Base-by-base conservation (phyloP, 2,329 filamentous ascomycete genomes). In the Graphilbum fragrans region DNA sequence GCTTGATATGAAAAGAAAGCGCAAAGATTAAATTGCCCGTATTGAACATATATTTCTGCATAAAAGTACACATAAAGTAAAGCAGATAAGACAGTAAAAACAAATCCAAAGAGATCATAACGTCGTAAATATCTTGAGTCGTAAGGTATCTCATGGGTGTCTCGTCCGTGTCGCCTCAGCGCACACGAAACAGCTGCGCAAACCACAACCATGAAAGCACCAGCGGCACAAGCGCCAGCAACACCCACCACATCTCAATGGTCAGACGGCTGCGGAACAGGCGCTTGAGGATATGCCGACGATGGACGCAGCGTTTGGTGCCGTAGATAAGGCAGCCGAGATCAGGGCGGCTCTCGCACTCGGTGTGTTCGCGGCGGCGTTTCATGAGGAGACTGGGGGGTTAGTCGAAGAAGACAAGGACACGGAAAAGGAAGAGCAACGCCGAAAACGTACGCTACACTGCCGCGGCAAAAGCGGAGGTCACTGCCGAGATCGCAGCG, bases 401-500 rank as follows among this genome's bases (percentile, higher is more conserved):
- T 18, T 16, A 22, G n/a, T 12, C 19, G 20, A 23, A 22, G 33
- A 6, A 35, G 29, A 19, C 17, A 17, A 18, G 31, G n/a, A 33
- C 11, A 39, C 17, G 21, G 19, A 20, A 18, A 17, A 18, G 2
- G 20, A 22, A 19, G 32, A 33, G 27, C 31, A 22, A n/a, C 4
- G 16, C 10, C 5, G 7, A 23, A 9, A n/a, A 59, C 66, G 43
- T 55, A 77, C 74, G 64, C 65, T 0, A 79, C 69, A 42, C 69
- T 77, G 2, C 74, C 74, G 31, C 73, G 60, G 49, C 74, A 80
- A 57, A 80, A 80, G 22, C 66, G 62, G 37, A 73, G 53, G 50
- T 80, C 76, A 45, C 70, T 78, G 4, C 72, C 65, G 23, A 80
- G 53, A 46, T 77, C 74, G 45, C 74, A 80, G 12, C 64, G 59